These are phyloP conservation scores for Coemansia sp. DNA, from an alignment of 192 early-diverging fungal genomes.

Conservation along the genomic window DNA sequence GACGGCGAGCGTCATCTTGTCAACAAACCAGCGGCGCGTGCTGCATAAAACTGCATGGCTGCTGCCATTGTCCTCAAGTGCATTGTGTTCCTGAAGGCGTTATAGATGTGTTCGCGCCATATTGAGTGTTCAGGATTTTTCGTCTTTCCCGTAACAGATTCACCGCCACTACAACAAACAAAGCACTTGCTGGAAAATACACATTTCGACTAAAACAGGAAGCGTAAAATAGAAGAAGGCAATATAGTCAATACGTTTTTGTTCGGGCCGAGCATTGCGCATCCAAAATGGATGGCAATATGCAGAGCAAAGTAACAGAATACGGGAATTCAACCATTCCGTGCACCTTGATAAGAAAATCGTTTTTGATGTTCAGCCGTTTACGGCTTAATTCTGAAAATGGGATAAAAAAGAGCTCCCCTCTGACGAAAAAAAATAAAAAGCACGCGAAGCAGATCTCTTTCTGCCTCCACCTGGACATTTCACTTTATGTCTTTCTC, in stretches of 20 bases:
- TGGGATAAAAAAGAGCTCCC: neutral
- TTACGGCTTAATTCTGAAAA: neutral
- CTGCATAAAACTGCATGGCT: neutral
- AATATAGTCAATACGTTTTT: too few species aligned
- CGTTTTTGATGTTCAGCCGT: slow-evolving; percentile 2
- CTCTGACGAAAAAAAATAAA: neutral
- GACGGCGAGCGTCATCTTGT: neutral
- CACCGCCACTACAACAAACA: too few species aligned
- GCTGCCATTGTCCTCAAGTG: neutral
- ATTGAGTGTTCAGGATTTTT: neutral
- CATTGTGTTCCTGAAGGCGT: neutral
- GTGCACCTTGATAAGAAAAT: neutral
- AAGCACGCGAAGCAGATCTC: neutral
- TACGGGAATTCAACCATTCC: neutral
- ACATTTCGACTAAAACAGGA: too few species aligned
- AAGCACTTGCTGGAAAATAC: too few species aligned
- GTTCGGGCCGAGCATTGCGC: too few species aligned
- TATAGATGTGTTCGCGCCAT: neutral
- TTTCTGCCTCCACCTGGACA: neutral
- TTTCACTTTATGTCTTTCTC: neutral
- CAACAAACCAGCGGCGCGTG: neutral
- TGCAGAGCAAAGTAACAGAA: neutral
- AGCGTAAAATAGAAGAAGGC: too few species aligned
- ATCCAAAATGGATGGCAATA: neutral
- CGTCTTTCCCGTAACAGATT: neutral